Conservation (phyloP, 257 asterid species). For the Solanum chaucha region DNA sequence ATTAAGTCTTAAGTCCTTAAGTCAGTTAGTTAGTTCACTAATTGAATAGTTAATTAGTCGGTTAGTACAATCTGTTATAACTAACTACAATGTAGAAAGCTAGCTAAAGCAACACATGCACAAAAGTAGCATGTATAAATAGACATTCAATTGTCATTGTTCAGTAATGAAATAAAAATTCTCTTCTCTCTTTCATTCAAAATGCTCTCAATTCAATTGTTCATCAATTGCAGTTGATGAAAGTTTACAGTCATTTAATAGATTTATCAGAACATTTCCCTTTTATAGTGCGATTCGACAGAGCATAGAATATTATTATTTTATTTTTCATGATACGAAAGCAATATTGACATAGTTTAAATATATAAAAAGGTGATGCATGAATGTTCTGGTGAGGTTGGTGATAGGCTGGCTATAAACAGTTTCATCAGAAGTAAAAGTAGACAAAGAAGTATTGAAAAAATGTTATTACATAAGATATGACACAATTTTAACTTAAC, state of each 20-base stretch:
- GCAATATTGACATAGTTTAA: background rate
- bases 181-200: too few species aligned
- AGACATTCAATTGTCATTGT: background rate
- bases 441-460: background rate
- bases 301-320: background rate
- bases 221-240: too few species aligned
- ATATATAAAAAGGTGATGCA: background rate
- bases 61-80: too few species aligned
- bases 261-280: background rate
- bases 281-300: background rate
- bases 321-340: background rate
- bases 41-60: too few species aligned
- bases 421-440: background rate
- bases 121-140: too few species aligned
- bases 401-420: background rate
- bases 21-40: too few species aligned
- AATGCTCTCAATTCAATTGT: too few species aligned
- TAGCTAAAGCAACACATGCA: too few species aligned
- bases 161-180: too few species aligned
- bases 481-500: background rate
- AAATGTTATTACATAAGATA: background rate
- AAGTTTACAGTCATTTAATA: background rate
- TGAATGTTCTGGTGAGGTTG: background rate
- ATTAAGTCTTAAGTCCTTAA: too few species aligned
- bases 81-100: too few species aligned